phyloP scores from a whole-genome alignment of 1,284 basidiomycete genomes.

The Malassezia yamatoensis region DNA sequence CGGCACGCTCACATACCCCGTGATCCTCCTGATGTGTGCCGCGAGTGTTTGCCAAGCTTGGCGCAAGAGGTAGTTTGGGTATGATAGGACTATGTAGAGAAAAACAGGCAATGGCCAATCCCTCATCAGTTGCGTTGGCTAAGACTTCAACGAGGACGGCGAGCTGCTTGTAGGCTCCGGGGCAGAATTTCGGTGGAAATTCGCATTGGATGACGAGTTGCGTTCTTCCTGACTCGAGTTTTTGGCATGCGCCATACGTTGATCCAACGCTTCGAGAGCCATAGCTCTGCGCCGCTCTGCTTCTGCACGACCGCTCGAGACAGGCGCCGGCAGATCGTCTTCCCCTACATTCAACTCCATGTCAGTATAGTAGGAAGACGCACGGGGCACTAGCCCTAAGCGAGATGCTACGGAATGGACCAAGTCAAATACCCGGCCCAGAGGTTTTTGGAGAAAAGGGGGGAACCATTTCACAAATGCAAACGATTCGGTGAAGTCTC shows the following conservation, averaged over 20 bases:
- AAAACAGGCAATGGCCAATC: neutral
- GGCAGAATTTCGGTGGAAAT: too few species aligned
- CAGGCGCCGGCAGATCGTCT: neutral
- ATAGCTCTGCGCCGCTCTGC: slow-evolving; percentile 58
- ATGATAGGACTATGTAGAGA: neutral
- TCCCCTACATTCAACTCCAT: slow-evolving; percentile 57
- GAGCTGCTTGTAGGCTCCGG: too few species aligned
- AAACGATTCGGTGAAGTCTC: slow-evolving; percentile 91
- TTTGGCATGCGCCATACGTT: slow-evolving; percentile 58
- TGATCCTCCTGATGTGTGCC: neutral
- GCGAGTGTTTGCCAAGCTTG: neutral
- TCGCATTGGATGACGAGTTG: too few species aligned
- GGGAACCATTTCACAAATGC: slow-evolving; percentile 95
- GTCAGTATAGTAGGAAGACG: slow-evolving; percentile 21
- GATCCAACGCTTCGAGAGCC: slow-evolving; percentile 89
- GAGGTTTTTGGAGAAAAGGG: slow-evolving; percentile 58
- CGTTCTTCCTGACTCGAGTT: neutral
- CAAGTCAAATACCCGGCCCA: slow-evolving; percentile 61
- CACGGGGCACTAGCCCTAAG: slow-evolving; percentile 64
- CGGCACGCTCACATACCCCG: neutral
- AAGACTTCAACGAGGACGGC: too few species aligned
- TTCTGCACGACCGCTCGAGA: slow-evolving; percentile 27
- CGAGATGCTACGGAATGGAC: slow-evolving; percentile 57
- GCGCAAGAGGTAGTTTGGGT: too few species aligned
- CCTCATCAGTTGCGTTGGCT: too few species aligned